phyloP scores from a whole-genome alignment of 257 asterid species.

The Plantago ovata region DNA sequence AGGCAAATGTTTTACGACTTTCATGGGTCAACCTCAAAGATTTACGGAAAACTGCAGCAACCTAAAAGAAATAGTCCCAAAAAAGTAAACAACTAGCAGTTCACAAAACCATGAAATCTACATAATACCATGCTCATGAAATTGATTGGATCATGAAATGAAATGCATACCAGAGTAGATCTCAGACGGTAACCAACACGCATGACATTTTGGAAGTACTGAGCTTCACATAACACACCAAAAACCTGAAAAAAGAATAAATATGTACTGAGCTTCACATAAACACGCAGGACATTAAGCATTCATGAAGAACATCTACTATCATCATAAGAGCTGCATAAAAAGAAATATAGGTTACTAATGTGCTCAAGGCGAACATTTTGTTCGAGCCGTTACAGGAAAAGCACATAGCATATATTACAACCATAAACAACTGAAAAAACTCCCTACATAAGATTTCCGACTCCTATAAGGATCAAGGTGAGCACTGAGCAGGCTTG shows the following conservation, averaged over 20 bases:
- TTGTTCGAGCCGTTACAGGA: no score
- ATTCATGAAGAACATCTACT: not conserved
- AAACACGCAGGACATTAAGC: conserved; percentile 14
- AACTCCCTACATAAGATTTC: no score
- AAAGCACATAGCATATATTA: no score
- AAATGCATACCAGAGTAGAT: conserved; percentile 78
- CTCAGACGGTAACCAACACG: conserved; percentile 94
- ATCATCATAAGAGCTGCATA: conserved; percentile 9
- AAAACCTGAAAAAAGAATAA: conserved; percentile 44
- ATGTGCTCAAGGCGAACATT: no score
- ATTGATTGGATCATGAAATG: conserved; percentile 15
- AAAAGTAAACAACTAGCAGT: not conserved
- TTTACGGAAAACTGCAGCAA: conserved; percentile 91
- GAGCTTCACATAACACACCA: conserved; percentile 94
- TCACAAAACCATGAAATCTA: conserved; percentile 6
- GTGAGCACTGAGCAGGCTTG: no score
- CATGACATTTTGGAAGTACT: conserved; percentile 94
- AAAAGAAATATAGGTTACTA: no score
- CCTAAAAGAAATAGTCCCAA: conserved; percentile 38
- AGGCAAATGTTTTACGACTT: conserved; percentile 80
- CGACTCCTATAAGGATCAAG: no score
- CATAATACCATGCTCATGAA: no score
- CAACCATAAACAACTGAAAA: no score
- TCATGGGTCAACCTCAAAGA: conserved; percentile 86
- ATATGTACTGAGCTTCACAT: no score